These are phyloP conservation scores for Trapa bicornis DNA, from an alignment of 345 rosid genomes.

Conservation along the genomic window DNA sequence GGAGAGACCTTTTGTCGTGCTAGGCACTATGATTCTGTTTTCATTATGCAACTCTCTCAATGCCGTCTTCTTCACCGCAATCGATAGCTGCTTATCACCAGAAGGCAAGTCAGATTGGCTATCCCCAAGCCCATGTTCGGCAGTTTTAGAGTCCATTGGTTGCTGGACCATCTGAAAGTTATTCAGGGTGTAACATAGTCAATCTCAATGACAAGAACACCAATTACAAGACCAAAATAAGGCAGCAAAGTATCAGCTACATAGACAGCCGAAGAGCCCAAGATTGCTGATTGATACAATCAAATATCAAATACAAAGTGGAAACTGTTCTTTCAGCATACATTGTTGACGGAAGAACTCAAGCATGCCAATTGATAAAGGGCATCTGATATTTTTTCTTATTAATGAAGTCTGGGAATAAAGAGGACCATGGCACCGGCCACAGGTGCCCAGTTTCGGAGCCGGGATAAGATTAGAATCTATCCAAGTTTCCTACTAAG, in stretches of 20 bases:
- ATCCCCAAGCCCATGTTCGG: conserved; percentile 25
- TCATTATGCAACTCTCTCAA: conserved; percentile 52
- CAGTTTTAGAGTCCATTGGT: conserved; percentile 30
- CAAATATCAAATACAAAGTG: too few species aligned
- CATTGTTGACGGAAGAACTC: neutral
- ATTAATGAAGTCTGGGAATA: neutral
- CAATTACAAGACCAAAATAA: neutral
- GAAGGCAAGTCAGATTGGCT: conserved; percentile 24
- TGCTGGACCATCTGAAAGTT: conserved; percentile 41
- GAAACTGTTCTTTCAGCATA: too few species aligned
- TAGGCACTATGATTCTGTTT: conserved; percentile 29
- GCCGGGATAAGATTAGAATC: neutral
- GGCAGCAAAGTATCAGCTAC: neutral
- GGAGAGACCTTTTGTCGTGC: conserved; percentile 17
- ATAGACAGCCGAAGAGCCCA: too few species aligned
- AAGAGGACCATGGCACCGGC: neutral
- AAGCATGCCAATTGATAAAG: neutral
- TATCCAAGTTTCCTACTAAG: neutral
- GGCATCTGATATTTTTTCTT: neutral
- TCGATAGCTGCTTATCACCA: conserved; percentile 28
- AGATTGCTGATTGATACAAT: too few species aligned
- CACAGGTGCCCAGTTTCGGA: neutral
- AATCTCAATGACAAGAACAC: neutral
- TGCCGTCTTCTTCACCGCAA: conserved; percentile 39
- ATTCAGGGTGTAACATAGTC: neutral